Evolutionary conservation across 140 eudicot species (phyloP), one percentile per base, ranked within the genome.

Genomic region (Flaveria floridana): DNA sequence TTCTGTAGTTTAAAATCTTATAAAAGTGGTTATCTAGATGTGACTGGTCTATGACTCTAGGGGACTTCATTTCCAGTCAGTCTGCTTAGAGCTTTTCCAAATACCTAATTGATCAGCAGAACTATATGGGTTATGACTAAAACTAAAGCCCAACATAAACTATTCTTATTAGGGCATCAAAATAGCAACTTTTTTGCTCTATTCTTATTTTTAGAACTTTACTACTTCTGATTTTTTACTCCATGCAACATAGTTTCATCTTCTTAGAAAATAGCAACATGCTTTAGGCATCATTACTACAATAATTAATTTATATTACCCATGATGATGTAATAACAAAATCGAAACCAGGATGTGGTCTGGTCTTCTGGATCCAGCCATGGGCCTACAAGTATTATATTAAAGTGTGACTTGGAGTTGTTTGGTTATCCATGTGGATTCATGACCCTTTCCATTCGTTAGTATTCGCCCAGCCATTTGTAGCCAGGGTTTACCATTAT

Each of bases 21-120:
- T 57, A 57, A 21, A 57, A 19, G 34, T 20, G 65, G 15, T 20
- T 21, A 57, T 57, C 37, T 9, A n/a, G 23, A 65, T 15, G 39
- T 50, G 70, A 34, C 20, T 16, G 51, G 47, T 37, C 70, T 65
- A 65, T 7, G 70, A 30, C 37, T 30, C 37, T 30, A 30, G 37
- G 37, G 50, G 26, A 65, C 15, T 65, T 64, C 50, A 65, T 18
- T 65, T 65, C 23, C 51, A n/a, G 51, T 65, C 51, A 20, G 19
- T 57, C 65, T 21, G 30, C 14, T 7, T 55, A 6, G 23, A 18
- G 28, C 62, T 55, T 18, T 7, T 57, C 30, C 30, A 57, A 57
- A 57, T 7, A 57, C 65, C 30, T 19, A 57, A 57, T 57, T 57
- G 14, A 57, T 4, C 64, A 19, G n/a, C 34, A 19, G 64, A 21